Base-by-base conservation (phyloP, 768 basidiomycete genomes). In the Thelephora ganbajun region DNA sequence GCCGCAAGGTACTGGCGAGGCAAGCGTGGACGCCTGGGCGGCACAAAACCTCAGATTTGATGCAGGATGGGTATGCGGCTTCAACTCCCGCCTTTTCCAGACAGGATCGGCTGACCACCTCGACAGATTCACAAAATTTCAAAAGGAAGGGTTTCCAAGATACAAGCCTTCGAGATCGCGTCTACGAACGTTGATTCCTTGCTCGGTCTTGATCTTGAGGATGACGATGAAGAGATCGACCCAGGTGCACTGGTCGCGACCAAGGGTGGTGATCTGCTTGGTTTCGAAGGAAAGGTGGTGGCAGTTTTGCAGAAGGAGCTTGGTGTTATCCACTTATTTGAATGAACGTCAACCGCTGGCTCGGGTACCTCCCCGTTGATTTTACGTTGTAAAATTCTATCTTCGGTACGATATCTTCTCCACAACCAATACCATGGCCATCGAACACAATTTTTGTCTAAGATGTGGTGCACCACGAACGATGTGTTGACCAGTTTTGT, bases 111-210 rank as follows among this genome's bases (percentile, higher is more conserved):
- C 42, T 7, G 33, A 35, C 18, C 5, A 48, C 48, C 41, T 47
- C 9, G 12, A 19, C 22, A 50, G 11, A 37, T 44, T 33, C 39
- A 41, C 3, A 4, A 5, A 22, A 41, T 41, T 18, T 41, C 54
- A 19, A 57, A 56, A 23, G 60, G 60, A 5, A 51, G 45, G 16
- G 52, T 60, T 18, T 56, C 54, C 36, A 71, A 71, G 56, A 51
- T 59, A 2, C 59, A 71, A 22, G 79, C 80, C 0, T 57, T 80
- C 35, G 72, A 69, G 5, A 62, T 80, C 2, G 76, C 67, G 7
- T 72, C 74, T 34, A 64, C 66, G 23, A 79, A 78, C 55, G 54
- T 82, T 9, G 77, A 77, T 51, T 66, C 68, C 35, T 58, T 82
- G 20, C 63, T 79, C 53, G 73, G 71, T 6, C 50, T 61, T 5